Base-by-base conservation (phyloP, 2,329 filamentous ascomycete species). In the Rosellinia necatrix region DNA sequence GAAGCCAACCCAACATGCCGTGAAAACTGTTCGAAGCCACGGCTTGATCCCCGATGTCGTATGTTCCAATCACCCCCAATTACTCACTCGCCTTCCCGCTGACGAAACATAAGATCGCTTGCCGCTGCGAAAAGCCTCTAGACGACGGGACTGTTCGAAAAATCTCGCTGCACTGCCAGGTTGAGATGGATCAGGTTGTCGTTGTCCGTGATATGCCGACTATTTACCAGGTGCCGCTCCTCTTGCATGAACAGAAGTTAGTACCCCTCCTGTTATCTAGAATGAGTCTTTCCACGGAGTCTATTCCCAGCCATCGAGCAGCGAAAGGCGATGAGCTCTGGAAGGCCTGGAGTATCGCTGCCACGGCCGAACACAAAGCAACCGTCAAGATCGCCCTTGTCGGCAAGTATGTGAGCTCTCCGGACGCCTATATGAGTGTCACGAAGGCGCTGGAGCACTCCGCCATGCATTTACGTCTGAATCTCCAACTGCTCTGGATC, bases 221-320 rank as follows among this genome's bases (percentile, higher is more conserved):
- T 10, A 96, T 90, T 49, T 99, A 99, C 75, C 92, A 96, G 63
- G 93, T 97, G 2, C 94, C 94, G 1, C 80, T 97, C n/a, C 88
- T 97, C 21, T 86, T 97, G 12, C 84, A 93, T 65, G 81, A 92
- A 64, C 91, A 97, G 75, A 84, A 86, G 21, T 79, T 97, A 2
- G 77, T 93, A 7, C 73, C 79, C 10, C 81, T 85, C n/a, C 78
- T 97, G 51, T 81, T 80, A 32, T 75, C 81, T 6, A 62, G 22
- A 21, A 57, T 60, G 57, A 57, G 15, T 80, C 85, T 15, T 79
- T 97, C 27, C 79, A 81, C 30, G 81, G 96, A 9, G 82, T 89
- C 59, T 71, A 76, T 15, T 68, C 87, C 42, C 65, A 70, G 9
- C 79, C 85, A 75, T 2, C 77, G 88, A 44, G 70, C 85, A 1